Percentiles rank a stretch among this genome's conserved stretches.
phyloP scores from a whole-genome alignment of 2,329 filamentous ascomycete genomes.

The Beauveria varroae region DNA sequence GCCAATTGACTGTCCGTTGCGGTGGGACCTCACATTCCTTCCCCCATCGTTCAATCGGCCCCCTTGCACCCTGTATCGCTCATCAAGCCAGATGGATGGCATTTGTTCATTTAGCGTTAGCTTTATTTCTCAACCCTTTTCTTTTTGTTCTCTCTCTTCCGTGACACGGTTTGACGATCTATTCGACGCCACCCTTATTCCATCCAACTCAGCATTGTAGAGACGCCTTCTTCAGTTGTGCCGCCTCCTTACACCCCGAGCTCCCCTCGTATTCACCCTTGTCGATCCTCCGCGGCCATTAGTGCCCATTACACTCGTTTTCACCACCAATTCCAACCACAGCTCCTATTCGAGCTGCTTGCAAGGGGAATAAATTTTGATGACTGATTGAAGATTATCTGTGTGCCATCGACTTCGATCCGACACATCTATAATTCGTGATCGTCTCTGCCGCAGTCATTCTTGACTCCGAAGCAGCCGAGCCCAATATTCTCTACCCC shows the following conservation, averaged over 20 bases:
- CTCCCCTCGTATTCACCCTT: neutral
- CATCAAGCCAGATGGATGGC: neutral
- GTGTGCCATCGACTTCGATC: neutral
- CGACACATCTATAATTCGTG: too few species aligned
- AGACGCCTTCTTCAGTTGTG: neutral
- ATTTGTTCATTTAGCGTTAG: constrained; percentile 1
- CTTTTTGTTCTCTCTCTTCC: neutral
- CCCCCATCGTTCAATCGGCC: neutral
- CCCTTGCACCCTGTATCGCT: neutral
- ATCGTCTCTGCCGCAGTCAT: neutral
- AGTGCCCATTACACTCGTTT: constrained; percentile 14
- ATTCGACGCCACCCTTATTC: neutral
- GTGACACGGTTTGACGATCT: neutral
- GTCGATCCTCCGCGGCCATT: constrained; percentile 5
- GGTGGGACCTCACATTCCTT: too few species aligned
- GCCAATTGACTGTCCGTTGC: too few species aligned
- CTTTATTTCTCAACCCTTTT: neutral
- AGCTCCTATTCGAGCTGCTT: neutral
- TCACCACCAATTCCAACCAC: neutral
- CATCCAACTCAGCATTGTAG: neutral
- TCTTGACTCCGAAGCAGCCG: neutral
- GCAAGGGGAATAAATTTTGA: neutral
- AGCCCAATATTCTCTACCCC: neutral
- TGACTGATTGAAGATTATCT: neutral
- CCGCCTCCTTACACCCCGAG: neutral